Conservation (phyloP, 2,329 filamentous ascomycete species). For the Coniochaeta prunicola region DNA sequence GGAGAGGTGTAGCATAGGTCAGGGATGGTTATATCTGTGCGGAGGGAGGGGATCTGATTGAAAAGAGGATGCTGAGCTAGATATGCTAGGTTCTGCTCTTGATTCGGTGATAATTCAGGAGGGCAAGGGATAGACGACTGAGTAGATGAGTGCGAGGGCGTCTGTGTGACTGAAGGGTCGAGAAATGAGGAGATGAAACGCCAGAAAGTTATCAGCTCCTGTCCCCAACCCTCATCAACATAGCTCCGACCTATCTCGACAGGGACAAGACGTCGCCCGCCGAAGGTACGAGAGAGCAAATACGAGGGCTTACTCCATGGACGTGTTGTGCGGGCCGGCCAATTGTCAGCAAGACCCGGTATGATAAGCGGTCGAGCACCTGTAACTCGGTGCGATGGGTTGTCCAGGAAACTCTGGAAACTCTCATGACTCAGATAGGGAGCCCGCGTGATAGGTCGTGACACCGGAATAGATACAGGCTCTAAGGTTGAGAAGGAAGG, state of each 20-base stretch:
- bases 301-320: conserved; percentile 72
- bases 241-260: conserved; percentile 84
- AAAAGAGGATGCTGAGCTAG: conserved; percentile 90
- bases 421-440: conserved; percentile 21
- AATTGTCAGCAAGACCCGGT: conserved; percentile 54
- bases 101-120: background rate
- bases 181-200: conserved; percentile 63
- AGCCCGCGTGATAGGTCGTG: conserved; percentile 31
- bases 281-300: conserved; percentile 65
- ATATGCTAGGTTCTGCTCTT: conserved; percentile 54
- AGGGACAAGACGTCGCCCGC: conserved; percentile 72
- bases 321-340: conserved; percentile 65
- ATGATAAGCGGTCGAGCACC: conserved; percentile 62
- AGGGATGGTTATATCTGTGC: conserved; percentile 69
- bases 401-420: conserved; percentile 56
- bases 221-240: conserved; percentile 77
- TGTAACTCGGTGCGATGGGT: conserved; percentile 21
- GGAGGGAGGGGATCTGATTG: conserved; percentile 68
- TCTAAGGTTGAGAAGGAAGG: conserved; percentile 25
- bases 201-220: conserved; percentile 68
- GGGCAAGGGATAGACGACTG: conserved; percentile 7
- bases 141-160: background rate
- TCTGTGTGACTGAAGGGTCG: conserved; percentile 17
- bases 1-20: conserved; percentile 77
- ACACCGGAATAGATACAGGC: conserved; percentile 34